Evolutionary conservation across 2,329 filamentous ascomycete species (phyloP).

Genomic region (Bipolaris bicolor): DNA sequence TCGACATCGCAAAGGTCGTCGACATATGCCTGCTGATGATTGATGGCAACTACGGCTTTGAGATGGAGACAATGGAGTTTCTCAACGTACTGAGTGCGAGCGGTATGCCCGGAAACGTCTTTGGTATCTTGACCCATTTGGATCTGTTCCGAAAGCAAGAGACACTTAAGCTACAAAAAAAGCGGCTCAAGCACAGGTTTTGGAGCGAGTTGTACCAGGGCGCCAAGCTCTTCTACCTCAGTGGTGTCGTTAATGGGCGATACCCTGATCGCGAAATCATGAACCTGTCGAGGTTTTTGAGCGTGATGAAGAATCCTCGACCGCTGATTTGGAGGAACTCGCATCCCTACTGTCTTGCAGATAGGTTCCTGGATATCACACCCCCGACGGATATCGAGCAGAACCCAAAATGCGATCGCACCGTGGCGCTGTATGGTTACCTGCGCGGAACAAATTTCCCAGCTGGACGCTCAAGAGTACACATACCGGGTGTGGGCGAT

Average conservation of each 20-base stretch:
- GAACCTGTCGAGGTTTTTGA: slow-evolving; percentile 92
- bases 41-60: slow-evolving; percentile 97
- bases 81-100: slow-evolving; percentile 90
- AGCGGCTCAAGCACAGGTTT: slow-evolving; percentile 90
- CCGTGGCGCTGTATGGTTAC: slow-evolving; percentile 90
- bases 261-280: slow-evolving; percentile 97
- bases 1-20: slow-evolving; percentile 95
- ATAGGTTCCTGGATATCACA: slow-evolving; percentile 94
- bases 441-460: slow-evolving; percentile 93
- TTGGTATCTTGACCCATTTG: slow-evolving; percentile 93
- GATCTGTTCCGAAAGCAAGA: slow-evolving; percentile 96
- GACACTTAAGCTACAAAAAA: slow-evolving; percentile 90
- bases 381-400: slow-evolving; percentile 90
- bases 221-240: slow-evolving; percentile 95
- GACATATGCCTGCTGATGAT: slow-evolving; percentile 98
- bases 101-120: slow-evolving; percentile 98
- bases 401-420: slow-evolving; percentile 86
- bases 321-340: slow-evolving; percentile 97
- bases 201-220: slow-evolving; percentile 98
- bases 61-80: slow-evolving; percentile 99
- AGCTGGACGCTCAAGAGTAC: slow-evolving; percentile 81
- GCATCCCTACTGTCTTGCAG: slow-evolving; percentile 90
- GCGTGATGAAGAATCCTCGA: slow-evolving; percentile 98
- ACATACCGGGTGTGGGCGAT: slow-evolving; percentile 91
- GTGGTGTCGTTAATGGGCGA: slow-evolving; percentile 92